Conservation (phyloP, 2,329 filamentous ascomycete genomes). For the Neobulgaria alba region DNA sequence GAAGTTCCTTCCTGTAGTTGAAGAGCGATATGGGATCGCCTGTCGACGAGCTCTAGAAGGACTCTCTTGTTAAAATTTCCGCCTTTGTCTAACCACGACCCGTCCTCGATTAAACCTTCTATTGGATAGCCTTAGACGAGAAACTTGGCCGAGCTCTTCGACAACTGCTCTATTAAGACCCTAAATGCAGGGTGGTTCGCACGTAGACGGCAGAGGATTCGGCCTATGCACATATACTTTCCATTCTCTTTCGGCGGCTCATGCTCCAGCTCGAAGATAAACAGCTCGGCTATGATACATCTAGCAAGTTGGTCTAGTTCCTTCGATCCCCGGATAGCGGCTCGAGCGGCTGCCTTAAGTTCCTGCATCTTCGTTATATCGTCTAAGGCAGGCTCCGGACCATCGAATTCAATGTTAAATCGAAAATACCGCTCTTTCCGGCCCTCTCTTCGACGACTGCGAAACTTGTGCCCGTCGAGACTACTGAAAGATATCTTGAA, state of each 20-base stretch:
- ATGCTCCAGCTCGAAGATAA: constrained; percentile 20
- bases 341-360: constrained; percentile 11
- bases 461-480: background rate
- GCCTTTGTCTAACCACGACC: constrained; percentile 13
- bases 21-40: background rate
- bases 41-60: constrained; percentile 12
- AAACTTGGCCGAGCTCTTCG: constrained; percentile 15
- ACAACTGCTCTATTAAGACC: constrained; percentile 12
- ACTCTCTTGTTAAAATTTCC: constrained; percentile 21
- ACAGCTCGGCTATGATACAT: constrained; percentile 18
- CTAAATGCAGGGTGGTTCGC: constrained; percentile 10
- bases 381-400: constrained; percentile 7
- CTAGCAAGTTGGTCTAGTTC: constrained; percentile 14
- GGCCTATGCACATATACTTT: constrained; percentile 16
- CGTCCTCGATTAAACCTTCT: too few relatives aligned
- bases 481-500: background rate
- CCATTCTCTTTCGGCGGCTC: constrained; percentile 11
- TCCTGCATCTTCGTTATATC: constrained; percentile 16
- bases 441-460: constrained; percentile 4
- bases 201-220: constrained; percentile 17
- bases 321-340: constrained; percentile 11
- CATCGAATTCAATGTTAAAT: constrained; percentile 20
- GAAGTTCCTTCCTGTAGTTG: background rate
- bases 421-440: constrained; percentile 13
- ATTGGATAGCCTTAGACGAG: constrained; percentile 14